Evolutionary conservation across 2,329 filamentous ascomycete species (phyloP).

Genomic region (Fusarium veterinarium): DNA sequence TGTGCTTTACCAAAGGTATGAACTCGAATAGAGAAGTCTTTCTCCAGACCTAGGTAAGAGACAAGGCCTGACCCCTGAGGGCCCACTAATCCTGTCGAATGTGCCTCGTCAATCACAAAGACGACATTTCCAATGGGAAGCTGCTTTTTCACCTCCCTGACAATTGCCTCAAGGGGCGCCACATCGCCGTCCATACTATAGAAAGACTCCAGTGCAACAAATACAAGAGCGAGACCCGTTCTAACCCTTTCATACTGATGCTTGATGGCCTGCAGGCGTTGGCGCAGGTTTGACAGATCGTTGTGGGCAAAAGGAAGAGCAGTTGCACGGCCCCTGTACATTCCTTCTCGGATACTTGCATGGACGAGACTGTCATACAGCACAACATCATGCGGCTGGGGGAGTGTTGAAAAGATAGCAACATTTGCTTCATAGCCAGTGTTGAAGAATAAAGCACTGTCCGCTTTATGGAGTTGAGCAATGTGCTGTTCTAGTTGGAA

Average conservation of each 20-base stretch:
- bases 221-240: background rate
- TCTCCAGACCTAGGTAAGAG: background rate
- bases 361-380: background rate
- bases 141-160: background rate
- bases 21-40: background rate
- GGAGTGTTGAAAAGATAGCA: background rate
- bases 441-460: background rate
- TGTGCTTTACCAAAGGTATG: conserved; percentile 12
- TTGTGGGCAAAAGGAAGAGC: background rate
- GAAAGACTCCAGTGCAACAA: background rate
- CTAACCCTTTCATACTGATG: background rate
- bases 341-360: background rate
- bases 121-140: background rate
- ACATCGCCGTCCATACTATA: conserved; percentile 2
- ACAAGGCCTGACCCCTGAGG: background rate
- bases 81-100: background rate
- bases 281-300: background rate
- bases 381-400: background rate
- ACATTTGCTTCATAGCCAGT: conserved; percentile 1
- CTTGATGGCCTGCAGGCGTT: background rate
- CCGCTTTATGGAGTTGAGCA: background rate
- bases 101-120: background rate
- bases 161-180: background rate
- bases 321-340: background rate
- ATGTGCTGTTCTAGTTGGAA: background rate